Evolutionary conservation across 257 asterid species (phyloP).

Genomic region (Mentha longifolia): DNA sequence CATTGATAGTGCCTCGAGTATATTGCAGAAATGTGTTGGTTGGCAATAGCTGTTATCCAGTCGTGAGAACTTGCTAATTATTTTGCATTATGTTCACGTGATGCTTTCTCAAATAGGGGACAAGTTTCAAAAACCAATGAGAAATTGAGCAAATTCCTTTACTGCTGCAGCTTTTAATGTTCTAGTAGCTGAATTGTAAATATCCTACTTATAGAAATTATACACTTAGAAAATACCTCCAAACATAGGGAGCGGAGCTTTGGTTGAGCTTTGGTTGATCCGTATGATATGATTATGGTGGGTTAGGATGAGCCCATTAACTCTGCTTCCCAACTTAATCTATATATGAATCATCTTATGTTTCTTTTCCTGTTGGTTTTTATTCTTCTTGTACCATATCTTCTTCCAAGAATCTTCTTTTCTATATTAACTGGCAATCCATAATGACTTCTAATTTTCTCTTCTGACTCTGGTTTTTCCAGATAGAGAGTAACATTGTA

Average conservation of each 20-base stretch:
- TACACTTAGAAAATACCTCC: not conserved
- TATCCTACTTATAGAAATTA: slow-evolving; percentile 6
- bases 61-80: slow-evolving; percentile 24
- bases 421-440: slow-evolving; percentile 13
- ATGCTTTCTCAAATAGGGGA: too few relatives aligned
- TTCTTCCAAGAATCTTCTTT: too few relatives aligned
- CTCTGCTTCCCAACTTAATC: slow-evolving; percentile 10
- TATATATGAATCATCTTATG: slow-evolving; percentile 20
- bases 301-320: slow-evolving; percentile 14
- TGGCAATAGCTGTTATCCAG: slow-evolving; percentile 12
- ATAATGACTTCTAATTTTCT: slow-evolving; percentile 20
- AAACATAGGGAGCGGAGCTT: slow-evolving; percentile 3
- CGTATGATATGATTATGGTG: slow-evolving; percentile 13
- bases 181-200: slow-evolving; percentile 7
- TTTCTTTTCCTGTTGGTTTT: slow-evolving; percentile 15
- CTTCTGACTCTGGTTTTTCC: slow-evolving; percentile 24
- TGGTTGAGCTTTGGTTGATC: too few relatives aligned
- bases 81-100: not conserved
- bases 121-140: too few relatives aligned
- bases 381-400: slow-evolving; percentile 16
- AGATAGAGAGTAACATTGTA: slow-evolving; percentile 90
- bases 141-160: slow-evolving; percentile 4
- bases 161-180: not conserved
- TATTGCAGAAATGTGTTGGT: slow-evolving; percentile 3
- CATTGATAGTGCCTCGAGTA: slow-evolving; percentile 1